phyloP scores from a whole-genome alignment of 1,284 basidiomycete genomes.

The Somion occarium region DNA sequence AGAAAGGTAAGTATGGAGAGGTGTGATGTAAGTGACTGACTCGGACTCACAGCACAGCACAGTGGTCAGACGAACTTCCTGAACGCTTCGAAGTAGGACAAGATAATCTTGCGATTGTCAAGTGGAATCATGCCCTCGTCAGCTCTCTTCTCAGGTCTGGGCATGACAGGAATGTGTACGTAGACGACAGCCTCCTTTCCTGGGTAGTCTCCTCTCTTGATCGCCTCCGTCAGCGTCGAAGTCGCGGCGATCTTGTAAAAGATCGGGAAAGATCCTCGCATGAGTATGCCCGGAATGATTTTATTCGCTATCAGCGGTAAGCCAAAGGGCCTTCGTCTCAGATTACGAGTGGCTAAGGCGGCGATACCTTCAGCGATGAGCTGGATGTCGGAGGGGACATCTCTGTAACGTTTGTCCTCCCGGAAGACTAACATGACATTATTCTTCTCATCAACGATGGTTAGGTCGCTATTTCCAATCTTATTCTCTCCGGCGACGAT shows the following conservation, averaged over 20 bases:
- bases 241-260: slow-evolving; percentile 18
- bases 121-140: slow-evolving; percentile 28
- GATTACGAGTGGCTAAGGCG: slow-evolving; percentile 25
- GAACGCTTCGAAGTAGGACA: slow-evolving; percentile 28
- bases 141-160: slow-evolving; percentile 19
- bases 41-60: too few relatives aligned
- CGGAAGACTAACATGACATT: slow-evolving; percentile 26
- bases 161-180: slow-evolving; percentile 19
- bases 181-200: slow-evolving; percentile 18
- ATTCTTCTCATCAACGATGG: slow-evolving; percentile 20
- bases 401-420: slow-evolving; percentile 23
- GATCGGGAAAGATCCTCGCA: slow-evolving; percentile 13
- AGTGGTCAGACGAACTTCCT: slow-evolving; percentile 16
- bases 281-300: slow-evolving; percentile 11
- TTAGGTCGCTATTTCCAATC: slow-evolving; percentile 28
- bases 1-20: too few relatives aligned
- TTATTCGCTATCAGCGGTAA: slow-evolving; percentile 1
- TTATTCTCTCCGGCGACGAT: slow-evolving; percentile 22
- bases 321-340: slow-evolving; percentile 13
- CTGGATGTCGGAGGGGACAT: slow-evolving; percentile 20
- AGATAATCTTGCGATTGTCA: slow-evolving; percentile 25
- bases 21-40: too few relatives aligned
- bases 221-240: slow-evolving; percentile 8
- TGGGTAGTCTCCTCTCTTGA: slow-evolving; percentile 18
- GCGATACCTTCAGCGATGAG: slow-evolving; percentile 27